A percentile compares a stretch with the other conserved stretches of the same genome.
phyloP scores from a whole-genome alignment of 441 rosid species.

The Adansonia rubrostipa region DNA sequence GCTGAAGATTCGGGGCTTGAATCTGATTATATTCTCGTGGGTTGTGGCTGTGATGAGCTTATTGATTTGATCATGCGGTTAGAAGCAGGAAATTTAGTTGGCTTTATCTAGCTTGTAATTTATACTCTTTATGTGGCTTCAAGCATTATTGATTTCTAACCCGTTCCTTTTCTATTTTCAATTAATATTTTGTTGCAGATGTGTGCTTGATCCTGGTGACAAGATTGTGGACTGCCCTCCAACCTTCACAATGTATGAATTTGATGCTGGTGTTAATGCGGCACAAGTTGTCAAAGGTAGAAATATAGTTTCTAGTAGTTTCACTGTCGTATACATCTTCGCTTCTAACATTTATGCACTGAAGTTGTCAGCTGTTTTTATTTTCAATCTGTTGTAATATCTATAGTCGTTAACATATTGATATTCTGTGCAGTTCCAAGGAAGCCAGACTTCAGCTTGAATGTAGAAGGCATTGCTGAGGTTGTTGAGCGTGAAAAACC shows the following conservation, averaged over 20 bases:
- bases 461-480: constrained; percentile 71
- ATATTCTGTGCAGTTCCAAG: constrained; percentile 62
- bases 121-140: constrained; percentile 5
- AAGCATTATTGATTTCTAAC: not conserved
- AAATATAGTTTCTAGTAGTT: constrained; percentile 8
- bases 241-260: constrained; percentile 93
- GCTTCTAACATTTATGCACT: not conserved
- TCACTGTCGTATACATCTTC: not conserved
- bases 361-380: not conserved
- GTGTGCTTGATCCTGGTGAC: constrained; percentile 88
- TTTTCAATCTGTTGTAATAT: not conserved
- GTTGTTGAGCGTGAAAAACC: constrained; percentile 71
- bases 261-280: constrained; percentile 87
- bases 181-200: constrained; percentile 49
- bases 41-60: constrained; percentile 98
- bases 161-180: not conserved
- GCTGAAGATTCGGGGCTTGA: constrained; percentile 85
- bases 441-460: constrained; percentile 84
- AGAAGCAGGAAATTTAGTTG: constrained; percentile 23
- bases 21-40: constrained; percentile 79
- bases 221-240: constrained; percentile 92
- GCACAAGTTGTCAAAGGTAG: constrained; percentile 83
- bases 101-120: not conserved
- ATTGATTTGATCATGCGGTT: constrained; percentile 96
- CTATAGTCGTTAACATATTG: constrained; percentile 6